phyloP scores from a whole-genome alignment of 129 eudicot genomes.

The Tanacetum coccineum region DNA sequence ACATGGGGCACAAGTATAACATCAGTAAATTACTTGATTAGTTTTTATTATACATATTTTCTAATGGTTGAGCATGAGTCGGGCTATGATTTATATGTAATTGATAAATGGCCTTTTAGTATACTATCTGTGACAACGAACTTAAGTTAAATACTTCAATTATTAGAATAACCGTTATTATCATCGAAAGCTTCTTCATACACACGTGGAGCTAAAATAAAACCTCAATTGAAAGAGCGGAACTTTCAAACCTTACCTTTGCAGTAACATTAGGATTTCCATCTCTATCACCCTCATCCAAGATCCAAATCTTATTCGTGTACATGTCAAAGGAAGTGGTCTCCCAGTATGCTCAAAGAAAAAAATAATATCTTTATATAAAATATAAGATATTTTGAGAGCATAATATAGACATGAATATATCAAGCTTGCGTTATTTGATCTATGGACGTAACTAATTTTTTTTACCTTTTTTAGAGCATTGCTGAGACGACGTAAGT shows the following conservation, averaged over 20 bases:
- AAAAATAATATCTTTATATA: no score
- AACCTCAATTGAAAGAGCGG: not conserved
- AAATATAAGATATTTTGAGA: no score
- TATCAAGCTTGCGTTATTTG: not conserved
- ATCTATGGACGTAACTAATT: not conserved
- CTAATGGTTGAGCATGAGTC: not conserved
- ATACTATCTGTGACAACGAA: not conserved
- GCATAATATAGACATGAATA: no score
- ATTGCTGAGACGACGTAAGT: constrained; percentile 90
- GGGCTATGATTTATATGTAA: not conserved
- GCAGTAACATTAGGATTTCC: constrained; percentile 99
- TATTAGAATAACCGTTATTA: not conserved
- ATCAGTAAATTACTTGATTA: no score
- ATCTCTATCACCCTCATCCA: constrained; percentile 99
- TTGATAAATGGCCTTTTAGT: not conserved
- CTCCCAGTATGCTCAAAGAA: constrained; percentile 79
- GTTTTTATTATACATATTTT: no score
- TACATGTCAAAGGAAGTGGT: constrained; percentile 90
- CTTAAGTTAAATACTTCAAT: not conserved
- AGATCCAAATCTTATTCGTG: constrained; percentile 92
- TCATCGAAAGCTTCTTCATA: not conserved
- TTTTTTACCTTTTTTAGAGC: constrained; percentile 97
- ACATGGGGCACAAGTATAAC: no score
- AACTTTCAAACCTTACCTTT: constrained; percentile 43
- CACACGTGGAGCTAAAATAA: not conserved